Percentiles rank a stretch among this genome's conserved stretches.
These are phyloP conservation scores for Torrubiella hemipterigena DNA, from an alignment of 2,329 filamentous ascomycete species.

Conservation along the genomic window DNA sequence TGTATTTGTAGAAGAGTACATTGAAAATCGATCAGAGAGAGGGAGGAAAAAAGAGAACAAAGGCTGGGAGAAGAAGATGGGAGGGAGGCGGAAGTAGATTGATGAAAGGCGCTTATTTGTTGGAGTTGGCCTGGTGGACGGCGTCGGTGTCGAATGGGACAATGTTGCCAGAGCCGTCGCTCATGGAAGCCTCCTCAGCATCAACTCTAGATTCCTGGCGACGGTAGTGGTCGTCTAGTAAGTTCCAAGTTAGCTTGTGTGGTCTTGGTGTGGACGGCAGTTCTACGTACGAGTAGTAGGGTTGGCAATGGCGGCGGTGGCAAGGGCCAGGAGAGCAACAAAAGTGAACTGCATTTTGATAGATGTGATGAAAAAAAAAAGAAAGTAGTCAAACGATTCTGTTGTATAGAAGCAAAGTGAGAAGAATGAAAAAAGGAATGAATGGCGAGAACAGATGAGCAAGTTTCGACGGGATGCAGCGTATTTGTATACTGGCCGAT, in stretches of 20 bases:
- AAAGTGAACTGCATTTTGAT: conserved; percentile 42
- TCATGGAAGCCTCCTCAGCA: conserved; percentile 32
- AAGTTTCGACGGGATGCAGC: no score
- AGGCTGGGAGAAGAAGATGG: no score
- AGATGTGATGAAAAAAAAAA: conserved; percentile 1
- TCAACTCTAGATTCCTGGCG: conserved; percentile 12
- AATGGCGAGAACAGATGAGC: no score
- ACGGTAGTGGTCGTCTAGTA: conserved; percentile 6
- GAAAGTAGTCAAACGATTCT: conserved; percentile 10
- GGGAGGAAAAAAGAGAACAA: no score
- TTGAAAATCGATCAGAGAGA: no score
- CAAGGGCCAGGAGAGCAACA: conserved; percentile 32
- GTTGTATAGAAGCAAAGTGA: neutral
- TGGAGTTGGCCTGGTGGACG: conserved; percentile 18
- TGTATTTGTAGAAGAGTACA: no score
- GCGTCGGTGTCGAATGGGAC: conserved; percentile 26
- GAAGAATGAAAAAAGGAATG: neutral
- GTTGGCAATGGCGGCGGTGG: conserved; percentile 31
- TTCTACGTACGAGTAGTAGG: conserved; percentile 15
- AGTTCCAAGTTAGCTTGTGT: neutral
- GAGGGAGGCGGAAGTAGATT: no score
- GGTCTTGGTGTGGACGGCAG: neutral
- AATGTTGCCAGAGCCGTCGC: conserved; percentile 27
- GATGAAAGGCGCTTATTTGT: no score
- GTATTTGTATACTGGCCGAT: no score